These are phyloP conservation scores for Microbotryomycetes sp. DNA, from an alignment of 1,284 basidiomycete genomes.

Conservation along the genomic window DNA sequence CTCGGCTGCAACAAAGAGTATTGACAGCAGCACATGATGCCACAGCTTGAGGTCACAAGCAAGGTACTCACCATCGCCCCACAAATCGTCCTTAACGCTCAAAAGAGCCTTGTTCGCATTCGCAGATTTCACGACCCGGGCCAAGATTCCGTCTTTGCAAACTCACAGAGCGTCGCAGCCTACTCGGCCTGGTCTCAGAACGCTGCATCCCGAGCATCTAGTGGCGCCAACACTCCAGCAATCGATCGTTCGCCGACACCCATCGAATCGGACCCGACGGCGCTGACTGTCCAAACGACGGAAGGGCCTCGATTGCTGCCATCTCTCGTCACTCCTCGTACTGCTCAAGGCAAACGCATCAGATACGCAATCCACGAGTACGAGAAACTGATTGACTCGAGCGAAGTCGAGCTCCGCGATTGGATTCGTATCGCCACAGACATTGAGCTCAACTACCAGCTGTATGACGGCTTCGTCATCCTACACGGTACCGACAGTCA, in stretches of 20 bases:
- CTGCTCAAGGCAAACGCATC: slow-evolving; percentile 64
- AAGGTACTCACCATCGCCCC: slow-evolving; percentile 54
- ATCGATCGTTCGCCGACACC: slow-evolving; percentile 14
- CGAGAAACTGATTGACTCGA: slow-evolving; percentile 77
- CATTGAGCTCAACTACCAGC: slow-evolving; percentile 76
- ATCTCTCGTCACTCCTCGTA: slow-evolving; percentile 70
- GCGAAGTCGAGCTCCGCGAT: slow-evolving; percentile 51
- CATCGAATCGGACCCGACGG: slow-evolving; percentile 25
- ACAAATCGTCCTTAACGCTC: slow-evolving; percentile 64
- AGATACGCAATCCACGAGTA: slow-evolving; percentile 51
- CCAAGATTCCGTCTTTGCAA: slow-evolving; percentile 25
- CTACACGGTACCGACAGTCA: slow-evolving; percentile 88
- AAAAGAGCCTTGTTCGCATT: slow-evolving; percentile 62
- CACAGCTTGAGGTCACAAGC: slow-evolving; percentile 29
- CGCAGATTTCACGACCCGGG: slow-evolving; percentile 28
- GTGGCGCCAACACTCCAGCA: slow-evolving; percentile 3
- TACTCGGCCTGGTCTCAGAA: slow-evolving; percentile 48
- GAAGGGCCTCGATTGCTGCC: slow-evolving; percentile 51
- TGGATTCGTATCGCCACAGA: slow-evolving; percentile 84
- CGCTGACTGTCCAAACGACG: slow-evolving; percentile 41
- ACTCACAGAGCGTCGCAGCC: slow-evolving; percentile 17
- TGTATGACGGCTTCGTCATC: slow-evolving; percentile 82
- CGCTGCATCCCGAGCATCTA: slow-evolving; percentile 46
- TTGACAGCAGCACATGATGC: too few species aligned
- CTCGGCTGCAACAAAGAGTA: slow-evolving; percentile 67